Conservation (phyloP, 129 eudicot species). For the Escallonia rubra region DNA sequence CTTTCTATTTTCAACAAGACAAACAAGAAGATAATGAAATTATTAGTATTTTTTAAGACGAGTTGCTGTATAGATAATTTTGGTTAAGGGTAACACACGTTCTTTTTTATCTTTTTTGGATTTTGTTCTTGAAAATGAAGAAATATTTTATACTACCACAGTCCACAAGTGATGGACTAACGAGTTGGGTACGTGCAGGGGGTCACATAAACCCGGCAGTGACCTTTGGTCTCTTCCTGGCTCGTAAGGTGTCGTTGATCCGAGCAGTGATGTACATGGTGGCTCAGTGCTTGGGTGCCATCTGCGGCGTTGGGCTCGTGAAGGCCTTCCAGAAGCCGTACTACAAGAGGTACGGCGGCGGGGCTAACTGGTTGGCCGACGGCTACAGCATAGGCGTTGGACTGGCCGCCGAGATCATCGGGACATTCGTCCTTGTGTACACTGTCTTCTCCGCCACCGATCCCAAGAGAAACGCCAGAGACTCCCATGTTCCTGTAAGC, state of each 20-base stretch:
- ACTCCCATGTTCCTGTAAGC: constrained; percentile 73
- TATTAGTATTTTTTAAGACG: too few relatives aligned
- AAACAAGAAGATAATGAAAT: too few relatives aligned
- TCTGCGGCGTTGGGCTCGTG: constrained; percentile 63
- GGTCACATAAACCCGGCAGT: constrained; percentile 78
- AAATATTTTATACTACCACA: too few relatives aligned
- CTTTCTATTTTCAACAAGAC: too few relatives aligned
- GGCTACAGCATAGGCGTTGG: constrained; percentile 51
- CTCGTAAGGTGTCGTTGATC: constrained; percentile 47
- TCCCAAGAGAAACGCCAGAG: constrained; percentile 72
- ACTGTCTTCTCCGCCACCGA: constrained; percentile 81
- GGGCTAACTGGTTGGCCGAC: constrained; percentile 31
- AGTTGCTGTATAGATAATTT: too few relatives aligned
- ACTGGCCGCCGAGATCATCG: constrained; percentile 53
- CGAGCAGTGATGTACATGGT: constrained; percentile 55
- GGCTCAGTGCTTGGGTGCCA: constrained; percentile 73
- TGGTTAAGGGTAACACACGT: too few relatives aligned
- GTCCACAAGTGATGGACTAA: too few relatives aligned
- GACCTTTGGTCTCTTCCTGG: constrained; percentile 57
- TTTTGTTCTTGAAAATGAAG: too few relatives aligned
- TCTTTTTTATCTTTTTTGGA: too few relatives aligned
- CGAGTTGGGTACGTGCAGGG: constrained; percentile 20
- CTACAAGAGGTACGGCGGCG: constrained; percentile 50
- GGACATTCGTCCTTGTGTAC: constrained; percentile 60
- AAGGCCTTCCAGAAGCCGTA: constrained; percentile 46